phyloP scores from a whole-genome alignment of 2,329 filamentous ascomycete genomes.

The Pseudogymnoascus pannorum region DNA sequence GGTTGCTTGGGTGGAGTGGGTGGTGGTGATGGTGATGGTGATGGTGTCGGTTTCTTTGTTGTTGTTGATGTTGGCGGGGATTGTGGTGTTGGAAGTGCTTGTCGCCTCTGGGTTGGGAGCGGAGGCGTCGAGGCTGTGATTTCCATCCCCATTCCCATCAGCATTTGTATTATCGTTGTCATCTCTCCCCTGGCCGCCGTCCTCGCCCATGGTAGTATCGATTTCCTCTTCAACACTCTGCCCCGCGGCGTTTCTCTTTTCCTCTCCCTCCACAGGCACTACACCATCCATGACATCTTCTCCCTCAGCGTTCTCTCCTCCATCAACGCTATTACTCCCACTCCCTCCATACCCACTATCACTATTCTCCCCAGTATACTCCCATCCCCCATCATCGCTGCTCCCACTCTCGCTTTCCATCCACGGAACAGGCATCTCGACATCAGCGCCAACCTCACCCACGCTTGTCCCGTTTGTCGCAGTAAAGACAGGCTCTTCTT shows the following conservation, averaged over 20 bases:
- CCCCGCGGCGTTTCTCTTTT: neutral
- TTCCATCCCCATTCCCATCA: neutral
- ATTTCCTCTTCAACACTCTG: neutral
- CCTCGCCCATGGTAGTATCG: neutral
- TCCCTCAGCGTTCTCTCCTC: neutral
- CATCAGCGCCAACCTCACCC: neutral
- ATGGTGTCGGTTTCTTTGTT: neutral
- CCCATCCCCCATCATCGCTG: neutral
- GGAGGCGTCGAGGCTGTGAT: neutral
- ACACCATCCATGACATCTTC: neutral
- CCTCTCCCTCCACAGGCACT: neutral
- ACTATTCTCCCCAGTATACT: neutral
- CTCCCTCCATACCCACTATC: neutral
- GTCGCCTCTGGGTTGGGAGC: neutral
- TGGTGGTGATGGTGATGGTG: neutral
- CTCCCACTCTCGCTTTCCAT: neutral
- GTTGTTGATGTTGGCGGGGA: neutral
- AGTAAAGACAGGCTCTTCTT: neutral
- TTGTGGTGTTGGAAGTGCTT: neutral
- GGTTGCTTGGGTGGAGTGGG: neutral
- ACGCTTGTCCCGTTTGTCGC: neutral
- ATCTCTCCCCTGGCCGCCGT: neutral
- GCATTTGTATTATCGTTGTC: neutral
- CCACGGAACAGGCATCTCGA: neutral
- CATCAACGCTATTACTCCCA: neutral